phyloP scores from a whole-genome alignment of 352 stramenopile species.

The Aphanomyces astaci region DNA sequence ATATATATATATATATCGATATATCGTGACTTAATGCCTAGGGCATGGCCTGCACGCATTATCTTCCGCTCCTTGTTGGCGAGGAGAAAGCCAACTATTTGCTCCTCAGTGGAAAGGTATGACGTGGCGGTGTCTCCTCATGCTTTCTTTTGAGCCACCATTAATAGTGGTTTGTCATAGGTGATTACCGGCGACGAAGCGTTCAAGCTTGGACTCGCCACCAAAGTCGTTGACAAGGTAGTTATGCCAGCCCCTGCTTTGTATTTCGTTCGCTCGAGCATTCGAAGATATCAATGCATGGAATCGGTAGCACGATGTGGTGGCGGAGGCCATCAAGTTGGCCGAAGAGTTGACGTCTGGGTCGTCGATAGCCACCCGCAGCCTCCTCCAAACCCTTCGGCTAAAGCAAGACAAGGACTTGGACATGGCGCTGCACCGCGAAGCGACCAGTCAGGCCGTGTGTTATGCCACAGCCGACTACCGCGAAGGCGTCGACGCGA shows the following conservation, averaged over 20 bases:
- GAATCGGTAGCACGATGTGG: conserved; percentile 28
- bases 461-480: conserved; percentile 77
- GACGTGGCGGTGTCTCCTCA: too few species aligned
- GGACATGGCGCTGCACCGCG: conserved; percentile 48
- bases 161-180: too few species aligned
- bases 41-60: conserved; percentile 82
- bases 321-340: conserved; percentile 46
- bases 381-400: conserved; percentile 55
- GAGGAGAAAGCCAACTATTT: conserved; percentile 55
- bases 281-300: too few species aligned
- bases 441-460: conserved; percentile 70
- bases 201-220: conserved; percentile 40
- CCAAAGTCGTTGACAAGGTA: conserved; percentile 38
- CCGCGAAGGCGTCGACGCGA: conserved; percentile 67
- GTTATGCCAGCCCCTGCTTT: background rate
- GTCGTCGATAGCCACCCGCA: conserved; percentile 62
- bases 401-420: conserved; percentile 58
- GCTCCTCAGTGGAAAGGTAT: conserved; percentile 61
- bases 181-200: conserved; percentile 60
- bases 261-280: too few species aligned
- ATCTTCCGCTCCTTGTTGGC: conserved; percentile 60
- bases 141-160: too few species aligned
- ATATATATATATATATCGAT: too few species aligned
- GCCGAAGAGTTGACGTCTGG: conserved; percentile 47
- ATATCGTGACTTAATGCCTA: too few species aligned